Evolutionary conservation across 106 monocot genomes (phyloP).

Genomic region (Phalaenopsis aphrodite): DNA sequence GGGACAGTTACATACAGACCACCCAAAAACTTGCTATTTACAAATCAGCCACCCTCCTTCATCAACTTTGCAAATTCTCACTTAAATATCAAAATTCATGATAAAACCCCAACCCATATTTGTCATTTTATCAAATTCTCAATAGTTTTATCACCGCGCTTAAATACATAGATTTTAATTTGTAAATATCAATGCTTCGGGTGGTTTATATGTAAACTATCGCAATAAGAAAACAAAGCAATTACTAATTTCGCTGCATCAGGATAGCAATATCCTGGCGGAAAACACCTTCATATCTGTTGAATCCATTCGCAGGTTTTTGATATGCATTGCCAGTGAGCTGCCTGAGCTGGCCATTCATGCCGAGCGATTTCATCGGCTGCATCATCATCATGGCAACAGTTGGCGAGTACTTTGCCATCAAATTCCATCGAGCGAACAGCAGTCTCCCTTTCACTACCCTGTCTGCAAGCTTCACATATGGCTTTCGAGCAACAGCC

Average conservation of each 20-base stretch:
- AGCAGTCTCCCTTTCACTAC: constrained; percentile 36
- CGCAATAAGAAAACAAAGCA: neutral
- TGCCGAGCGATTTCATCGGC: constrained; percentile 11
- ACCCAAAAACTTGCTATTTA: too few relatives aligned
- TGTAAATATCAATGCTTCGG: too few relatives aligned
- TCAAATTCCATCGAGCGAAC: constrained; percentile 34
- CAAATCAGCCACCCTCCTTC: too few relatives aligned
- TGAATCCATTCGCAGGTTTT: constrained; percentile 3
- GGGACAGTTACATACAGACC: too few relatives aligned
- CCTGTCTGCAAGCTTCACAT: constrained; percentile 6
- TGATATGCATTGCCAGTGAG: constrained; percentile 6
- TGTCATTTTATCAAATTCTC: too few relatives aligned
- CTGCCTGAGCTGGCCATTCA: constrained; percentile 25
- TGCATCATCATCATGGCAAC: constrained; percentile 50
- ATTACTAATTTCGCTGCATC: constrained; percentile 29
- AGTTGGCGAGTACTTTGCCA: constrained; percentile 33
- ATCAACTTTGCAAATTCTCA: too few relatives aligned
- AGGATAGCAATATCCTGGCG: constrained; percentile 61
- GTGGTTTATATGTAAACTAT: too few relatives aligned
- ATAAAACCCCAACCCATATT: too few relatives aligned
- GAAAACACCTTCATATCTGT: constrained; percentile 32
- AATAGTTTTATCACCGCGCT: too few relatives aligned
- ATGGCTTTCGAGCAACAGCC: constrained; percentile 10
- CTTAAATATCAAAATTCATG: too few relatives aligned
- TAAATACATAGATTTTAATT: too few relatives aligned